Evolutionary conservation across 306 rosid species (phyloP).

Genomic region (Mucuna pruriens): DNA sequence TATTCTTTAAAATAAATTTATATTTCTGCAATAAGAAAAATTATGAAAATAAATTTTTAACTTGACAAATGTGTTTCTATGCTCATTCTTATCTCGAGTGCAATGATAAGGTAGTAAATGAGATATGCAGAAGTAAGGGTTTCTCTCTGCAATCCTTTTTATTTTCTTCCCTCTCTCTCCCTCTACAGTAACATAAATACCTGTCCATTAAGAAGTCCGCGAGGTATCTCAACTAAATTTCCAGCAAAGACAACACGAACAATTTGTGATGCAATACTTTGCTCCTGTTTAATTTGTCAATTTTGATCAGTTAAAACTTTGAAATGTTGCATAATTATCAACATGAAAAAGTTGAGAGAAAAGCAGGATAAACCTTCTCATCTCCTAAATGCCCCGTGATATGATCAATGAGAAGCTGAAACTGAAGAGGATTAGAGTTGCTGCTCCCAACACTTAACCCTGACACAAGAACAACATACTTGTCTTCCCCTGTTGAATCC

Average conservation of each 20-base stretch:
- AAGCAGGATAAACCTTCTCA: slow-evolving; percentile 63
- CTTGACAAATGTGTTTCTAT: too few relatives aligned
- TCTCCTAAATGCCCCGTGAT: slow-evolving; percentile 98
- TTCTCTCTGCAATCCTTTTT: neutral
- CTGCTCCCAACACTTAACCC: slow-evolving; percentile 85
- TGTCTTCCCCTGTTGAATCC: slow-evolving; percentile 79
- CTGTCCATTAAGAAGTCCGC: slow-evolving; percentile 83
- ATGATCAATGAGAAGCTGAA: slow-evolving; percentile 95
- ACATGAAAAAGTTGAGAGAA: slow-evolving; percentile 33
- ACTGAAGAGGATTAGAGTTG: slow-evolving; percentile 80
- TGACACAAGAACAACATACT: slow-evolving; percentile 79
- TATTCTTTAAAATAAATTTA: too few relatives aligned
- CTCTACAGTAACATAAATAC: slow-evolving; percentile 46
- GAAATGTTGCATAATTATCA: slow-evolving; percentile 29
- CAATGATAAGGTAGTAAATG: slow-evolving; percentile 17
- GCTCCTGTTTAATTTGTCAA: slow-evolving; percentile 66
- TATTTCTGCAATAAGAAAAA: too few relatives aligned
- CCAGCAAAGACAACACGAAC: slow-evolving; percentile 86
- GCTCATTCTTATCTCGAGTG: too few relatives aligned
- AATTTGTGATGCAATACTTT: slow-evolving; percentile 83
- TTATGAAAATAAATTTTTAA: too few relatives aligned
- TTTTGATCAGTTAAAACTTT: slow-evolving; percentile 41
- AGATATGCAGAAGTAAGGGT: neutral
- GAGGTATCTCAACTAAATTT: slow-evolving; percentile 80
- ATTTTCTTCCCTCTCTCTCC: neutral